Conservation (phyloP, 1,139 yeast species). For the Geotrichum histeridarum region DNA sequence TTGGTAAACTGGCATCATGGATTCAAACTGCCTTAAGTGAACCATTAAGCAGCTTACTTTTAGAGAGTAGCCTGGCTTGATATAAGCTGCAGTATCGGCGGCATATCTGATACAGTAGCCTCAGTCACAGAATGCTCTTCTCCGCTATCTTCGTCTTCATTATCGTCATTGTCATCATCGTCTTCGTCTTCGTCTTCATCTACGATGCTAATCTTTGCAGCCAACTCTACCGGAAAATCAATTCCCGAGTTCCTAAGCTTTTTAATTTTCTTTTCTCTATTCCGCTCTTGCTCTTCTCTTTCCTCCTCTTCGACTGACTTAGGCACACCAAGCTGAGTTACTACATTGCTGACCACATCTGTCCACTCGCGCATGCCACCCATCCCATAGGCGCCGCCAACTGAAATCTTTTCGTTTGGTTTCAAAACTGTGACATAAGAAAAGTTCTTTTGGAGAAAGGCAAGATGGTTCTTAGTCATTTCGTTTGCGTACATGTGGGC, state of each 20-base stretch:
- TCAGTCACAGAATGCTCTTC: not conserved
- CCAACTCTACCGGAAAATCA: not conserved
- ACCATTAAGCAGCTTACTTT: no score
- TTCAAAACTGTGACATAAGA: conserved; percentile 73
- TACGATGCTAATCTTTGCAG: not conserved
- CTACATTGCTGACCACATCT: conserved; percentile 76
- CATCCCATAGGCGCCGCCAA: conserved; percentile 93
- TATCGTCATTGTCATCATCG: conserved; percentile 5
- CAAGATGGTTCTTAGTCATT: conserved; percentile 76
- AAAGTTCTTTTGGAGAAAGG: conserved; percentile 54
- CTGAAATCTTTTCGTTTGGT: conserved; percentile 89
- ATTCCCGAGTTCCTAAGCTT: not conserved
- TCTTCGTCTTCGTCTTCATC: conserved; percentile 4
- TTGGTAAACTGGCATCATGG: no score
- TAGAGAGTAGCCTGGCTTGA: no score
- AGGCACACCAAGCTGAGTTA: conserved; percentile 43
- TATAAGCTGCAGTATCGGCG: no score
- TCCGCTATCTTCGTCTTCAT: conserved; percentile 4
- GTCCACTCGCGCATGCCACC: conserved; percentile 99
- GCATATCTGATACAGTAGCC: no score
- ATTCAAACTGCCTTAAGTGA: no score
- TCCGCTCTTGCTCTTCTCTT: conserved; percentile 13
- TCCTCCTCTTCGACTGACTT: conserved; percentile 34
- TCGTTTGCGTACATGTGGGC: conserved; percentile 95
- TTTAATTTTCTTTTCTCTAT: not conserved